phyloP scores from a whole-genome alignment of 176 grass and related monocot species.

The Triticum timopheevii region DNA sequence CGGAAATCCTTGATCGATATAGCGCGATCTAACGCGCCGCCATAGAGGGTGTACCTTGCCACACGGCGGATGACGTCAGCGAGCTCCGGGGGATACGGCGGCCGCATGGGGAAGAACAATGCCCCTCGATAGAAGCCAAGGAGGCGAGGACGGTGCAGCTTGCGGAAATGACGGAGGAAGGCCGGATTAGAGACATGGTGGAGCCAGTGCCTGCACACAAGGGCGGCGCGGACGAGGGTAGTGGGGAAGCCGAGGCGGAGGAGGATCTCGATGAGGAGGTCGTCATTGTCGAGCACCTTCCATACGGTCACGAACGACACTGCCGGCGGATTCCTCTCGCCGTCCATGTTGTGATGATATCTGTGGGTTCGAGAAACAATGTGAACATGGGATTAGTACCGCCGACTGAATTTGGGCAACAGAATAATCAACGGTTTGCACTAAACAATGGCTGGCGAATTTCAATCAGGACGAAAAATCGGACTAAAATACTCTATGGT shows the following conservation, averaged over 20 bases:
- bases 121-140: neutral
- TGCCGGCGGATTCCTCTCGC: neutral
- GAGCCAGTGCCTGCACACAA: constrained; percentile 22
- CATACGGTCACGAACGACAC: neutral
- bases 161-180: constrained; percentile 17
- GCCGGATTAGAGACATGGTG: constrained; percentile 12
- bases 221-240: constrained; percentile 10
- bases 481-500: neutral
- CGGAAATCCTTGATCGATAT: neutral
- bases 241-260: constrained; percentile 15
- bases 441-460: neutral
- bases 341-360: neutral
- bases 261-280: constrained; percentile 45
- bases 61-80: neutral
- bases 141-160: neutral
- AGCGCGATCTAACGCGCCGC: too few relatives aligned
- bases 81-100: neutral
- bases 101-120: too few relatives aligned
- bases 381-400: neutral
- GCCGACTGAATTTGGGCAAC: neutral
- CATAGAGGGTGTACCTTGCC: too few relatives aligned
- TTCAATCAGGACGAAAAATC: too few relatives aligned
- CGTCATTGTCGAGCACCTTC: constrained; percentile 20
- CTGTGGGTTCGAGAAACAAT: neutral
- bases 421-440: neutral